Evolutionary conservation across 345 rosid species (phyloP), one percentile per base, ranked within the genome.

Genomic region (Linum usitatissimum): DNA sequence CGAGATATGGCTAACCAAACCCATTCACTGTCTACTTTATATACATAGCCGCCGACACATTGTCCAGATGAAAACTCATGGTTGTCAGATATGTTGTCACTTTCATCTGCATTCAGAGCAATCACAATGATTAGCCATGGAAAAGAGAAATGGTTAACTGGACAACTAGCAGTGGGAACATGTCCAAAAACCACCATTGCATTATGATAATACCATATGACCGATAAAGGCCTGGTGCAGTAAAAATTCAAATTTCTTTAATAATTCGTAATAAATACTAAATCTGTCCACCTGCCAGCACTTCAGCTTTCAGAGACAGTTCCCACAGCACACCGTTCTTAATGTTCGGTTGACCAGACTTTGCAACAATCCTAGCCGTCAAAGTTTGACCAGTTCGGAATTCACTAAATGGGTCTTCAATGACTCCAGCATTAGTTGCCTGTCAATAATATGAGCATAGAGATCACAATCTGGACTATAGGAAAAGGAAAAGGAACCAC

Each of bases 1-100:
- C 90, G 84, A 75, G 99, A 84, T 66, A 93, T 30, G 53, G 91
- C 68, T 70, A 93, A 65, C 88, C 88, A 90, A 4, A 75, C 84
- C 99, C 99, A 90, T 71, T 93, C 97, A 68, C 55, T 69, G 45
- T 87, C 91, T 74, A 87, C 90, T 76, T 84, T 93, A 80, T 87
- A 90, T 58, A 90, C 88, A 75, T 84, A 87, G 70, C 99, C 96
- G 19, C 70, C 64, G 57, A 84, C 79, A 64, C 49, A 19, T 71
- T 83, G 77, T 53, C 97, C 97, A 66, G 73, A 39, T 55, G 82
- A 72, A 79, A 81, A 80, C 53, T 83, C 77, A 59, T 62, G 68
- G 20, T 82, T 77, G 65, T 87, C 81, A 63, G 28, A 55, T 42
- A 68, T 54, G 23, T 70, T 64, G 51, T 63, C 80, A 59, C 56